phyloP scores from a whole-genome alignment of 495 filamentous ascomycete genomes.

The Penicilliopsis zonata region DNA sequence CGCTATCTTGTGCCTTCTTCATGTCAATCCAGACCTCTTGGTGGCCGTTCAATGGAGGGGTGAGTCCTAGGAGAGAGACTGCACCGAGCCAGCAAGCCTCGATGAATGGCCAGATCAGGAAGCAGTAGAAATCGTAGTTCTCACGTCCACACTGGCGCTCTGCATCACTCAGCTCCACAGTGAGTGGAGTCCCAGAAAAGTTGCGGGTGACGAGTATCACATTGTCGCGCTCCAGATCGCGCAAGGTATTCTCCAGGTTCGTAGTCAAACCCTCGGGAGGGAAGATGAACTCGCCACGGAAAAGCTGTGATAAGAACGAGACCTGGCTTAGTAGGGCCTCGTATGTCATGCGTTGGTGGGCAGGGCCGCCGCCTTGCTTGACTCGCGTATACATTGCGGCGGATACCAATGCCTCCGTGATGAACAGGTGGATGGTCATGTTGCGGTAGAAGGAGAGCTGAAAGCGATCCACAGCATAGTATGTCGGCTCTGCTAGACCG shows the following conservation, averaged over 20 bases:
- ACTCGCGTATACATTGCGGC: conserved; percentile 81
- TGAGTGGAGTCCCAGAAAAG: conserved; percentile 40
- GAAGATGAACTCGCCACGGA: conserved; percentile 95
- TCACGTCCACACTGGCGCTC: conserved; percentile 73
- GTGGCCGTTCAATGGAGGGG: conserved; percentile 50
- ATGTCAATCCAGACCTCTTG: conserved; percentile 66
- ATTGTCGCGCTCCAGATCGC: conserved; percentile 63
- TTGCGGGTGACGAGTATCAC: conserved; percentile 62
- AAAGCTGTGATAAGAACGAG: conserved; percentile 79
- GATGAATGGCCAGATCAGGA: conserved; percentile 95
- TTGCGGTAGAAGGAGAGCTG: conserved; percentile 96
- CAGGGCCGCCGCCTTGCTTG: conserved; percentile 75
- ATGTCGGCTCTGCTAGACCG: conserved; percentile 76
- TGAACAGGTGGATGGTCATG: conserved; percentile 97
- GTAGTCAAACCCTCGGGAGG: conserved; percentile 66
- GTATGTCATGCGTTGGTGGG: conserved; percentile 68
- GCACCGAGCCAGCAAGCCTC: conserved; percentile 86
- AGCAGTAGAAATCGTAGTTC: conserved; percentile 97
- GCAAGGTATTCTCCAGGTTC: conserved; percentile 71
- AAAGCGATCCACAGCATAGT: conserved; percentile 89
- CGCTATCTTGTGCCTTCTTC: conserved; percentile 65
- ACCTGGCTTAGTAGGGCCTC: conserved; percentile 61
- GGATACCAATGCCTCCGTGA: conserved; percentile 79
- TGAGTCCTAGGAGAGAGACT: conserved; percentile 73
- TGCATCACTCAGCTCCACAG: conserved; percentile 58